Percentiles rank a stretch among this genome's conserved stretches.
These are phyloP conservation scores for Leccinum subgranulosum DNA, from an alignment of 768 basidiomycete species.

Conservation along the genomic window DNA sequence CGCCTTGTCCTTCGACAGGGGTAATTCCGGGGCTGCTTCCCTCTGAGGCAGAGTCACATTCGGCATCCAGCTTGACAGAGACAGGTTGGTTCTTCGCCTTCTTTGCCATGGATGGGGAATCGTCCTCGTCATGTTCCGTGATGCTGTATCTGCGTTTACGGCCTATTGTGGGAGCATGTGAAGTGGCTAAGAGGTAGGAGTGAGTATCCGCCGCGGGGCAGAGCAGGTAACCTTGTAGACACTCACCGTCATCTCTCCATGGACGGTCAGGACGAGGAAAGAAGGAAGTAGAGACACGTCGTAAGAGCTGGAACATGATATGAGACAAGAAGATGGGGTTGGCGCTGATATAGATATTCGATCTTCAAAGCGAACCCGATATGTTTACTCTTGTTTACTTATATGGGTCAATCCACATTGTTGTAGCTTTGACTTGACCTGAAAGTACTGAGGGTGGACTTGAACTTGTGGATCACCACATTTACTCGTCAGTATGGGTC, in stretches of 20 bases:
- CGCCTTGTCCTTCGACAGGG: conserved; percentile 40
- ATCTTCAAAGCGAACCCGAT: background rate
- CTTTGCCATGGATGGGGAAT: conserved; percentile 28
- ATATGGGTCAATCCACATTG: background rate
- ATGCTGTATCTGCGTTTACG: conserved; percentile 63
- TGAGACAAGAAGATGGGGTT: conserved; percentile 1
- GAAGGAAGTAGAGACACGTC: conserved; percentile 67
- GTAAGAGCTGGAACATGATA: conserved; percentile 62
- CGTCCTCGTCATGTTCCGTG: conserved; percentile 39
- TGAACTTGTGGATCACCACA: background rate
- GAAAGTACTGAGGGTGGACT: background rate
- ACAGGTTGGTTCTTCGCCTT: conserved; percentile 27
- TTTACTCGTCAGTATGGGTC: too few species aligned
- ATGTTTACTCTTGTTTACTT: conserved; percentile 28
- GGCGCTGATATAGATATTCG: background rate
- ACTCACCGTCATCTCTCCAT: conserved; percentile 75
- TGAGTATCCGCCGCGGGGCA: background rate
- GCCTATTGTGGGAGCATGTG: conserved; percentile 67
- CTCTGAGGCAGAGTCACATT: conserved; percentile 21
- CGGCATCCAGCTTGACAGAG: conserved; percentile 26
- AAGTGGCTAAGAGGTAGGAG: conserved; percentile 50
- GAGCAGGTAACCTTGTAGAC: conserved; percentile 7
- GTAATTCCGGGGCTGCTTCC: conserved; percentile 14
- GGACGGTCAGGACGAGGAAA: conserved; percentile 71
- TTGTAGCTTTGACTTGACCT: background rate